Evolutionary conservation across 2,329 filamentous ascomycete genomes (phyloP), one percentile per base, ranked within the genome.

Genomic region (Cladophialophora exuberans): DNA sequence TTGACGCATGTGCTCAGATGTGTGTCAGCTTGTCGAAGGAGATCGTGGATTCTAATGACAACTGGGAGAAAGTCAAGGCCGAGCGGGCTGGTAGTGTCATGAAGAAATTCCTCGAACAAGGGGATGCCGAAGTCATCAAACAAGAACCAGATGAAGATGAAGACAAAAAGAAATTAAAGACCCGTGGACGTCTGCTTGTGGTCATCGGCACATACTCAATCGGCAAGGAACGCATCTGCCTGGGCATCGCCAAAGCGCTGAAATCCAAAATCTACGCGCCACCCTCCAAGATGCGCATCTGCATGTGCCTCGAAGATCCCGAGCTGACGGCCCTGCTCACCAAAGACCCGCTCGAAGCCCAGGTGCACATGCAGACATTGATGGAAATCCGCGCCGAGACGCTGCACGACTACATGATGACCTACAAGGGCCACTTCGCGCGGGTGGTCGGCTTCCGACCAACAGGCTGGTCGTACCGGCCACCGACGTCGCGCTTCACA

Each of bases 151-250:
- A 67, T 7, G 54, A 57, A 6, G 43, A 62, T 65, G 54, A 61
- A 58, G 46, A 49, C 4, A n/a, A n/a, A n/a, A 49, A 18, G 31
- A 65, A 61, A 22, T 23, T 61, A 61, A 67, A 61, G 64, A 50
- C 70, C 25, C 78, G 79, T 41, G 85, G 89, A 42, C 86, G 90
- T 3, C 80, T 99, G 2, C 81, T 99, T 0, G 89, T 99, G 4
- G 84, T 99, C 5, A 95, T 96, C 57, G 94, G 94, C 39, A 99
- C 94, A 0, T 99, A 99, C 73, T 95, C 89, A 64, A 99, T 99
- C 66, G 94, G 94, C 67, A 99, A 99, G 73, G 94, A 99, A 72
- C 87, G 92, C 35, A 92, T 99, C 62, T 97, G 93, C 69, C 79
- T 96, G 26, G 92, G 90, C 38, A 96, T 99, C 61, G 94, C 94